Conservation (phyloP, 495 filamentous ascomycete species). For the Chlorociboria aeruginascens region DNA sequence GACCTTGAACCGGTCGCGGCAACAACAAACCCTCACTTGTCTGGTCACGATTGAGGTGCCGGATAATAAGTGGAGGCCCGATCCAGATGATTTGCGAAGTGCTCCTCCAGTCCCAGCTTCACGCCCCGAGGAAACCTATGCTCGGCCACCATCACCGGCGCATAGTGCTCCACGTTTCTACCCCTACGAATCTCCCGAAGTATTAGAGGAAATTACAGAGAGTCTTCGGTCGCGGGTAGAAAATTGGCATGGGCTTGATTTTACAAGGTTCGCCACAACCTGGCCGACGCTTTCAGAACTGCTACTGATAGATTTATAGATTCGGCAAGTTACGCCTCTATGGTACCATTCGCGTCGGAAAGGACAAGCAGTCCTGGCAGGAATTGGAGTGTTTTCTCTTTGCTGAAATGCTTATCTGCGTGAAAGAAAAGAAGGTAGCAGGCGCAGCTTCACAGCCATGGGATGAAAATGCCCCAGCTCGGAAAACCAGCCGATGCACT, state of each 20-base stretch:
- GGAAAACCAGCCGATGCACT: slow-evolving; percentile 65
- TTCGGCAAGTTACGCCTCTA: slow-evolving; percentile 92
- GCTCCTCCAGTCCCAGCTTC: slow-evolving; percentile 37
- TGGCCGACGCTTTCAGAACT: slow-evolving; percentile 2
- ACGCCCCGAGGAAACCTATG: slow-evolving; percentile 34
- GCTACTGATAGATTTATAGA: slow-evolving; percentile 27
- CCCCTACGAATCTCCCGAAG: slow-evolving; percentile 51
- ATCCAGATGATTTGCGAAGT: slow-evolving; percentile 68
- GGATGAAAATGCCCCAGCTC: slow-evolving; percentile 44
- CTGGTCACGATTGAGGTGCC: slow-evolving; percentile 90
- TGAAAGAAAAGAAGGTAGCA: slow-evolving; percentile 82
- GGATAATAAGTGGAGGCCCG: slow-evolving; percentile 81
- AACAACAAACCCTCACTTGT: slow-evolving; percentile 91
- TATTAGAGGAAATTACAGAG: slow-evolving; percentile 76
- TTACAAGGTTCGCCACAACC: slow-evolving; percentile 48
- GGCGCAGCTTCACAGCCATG: slow-evolving; percentile 35
- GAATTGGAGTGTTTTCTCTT: slow-evolving; percentile 97
- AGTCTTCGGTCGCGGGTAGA: slow-evolving; percentile 77
- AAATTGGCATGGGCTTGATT: slow-evolving; percentile 99
- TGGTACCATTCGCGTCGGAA: slow-evolving; percentile 86
- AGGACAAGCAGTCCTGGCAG: slow-evolving; percentile 95
- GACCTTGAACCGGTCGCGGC: slow-evolving; percentile 79
- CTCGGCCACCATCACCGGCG: slow-evolving; percentile 38
- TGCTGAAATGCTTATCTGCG: slow-evolving; percentile 98
- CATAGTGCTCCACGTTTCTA: slow-evolving; percentile 40